Percentiles rank a stretch among this genome's conserved stretches.
Evolutionary conservation across 2,329 filamentous ascomycete species (phyloP).

Genomic region (Aspergillus fischeri): DNA sequence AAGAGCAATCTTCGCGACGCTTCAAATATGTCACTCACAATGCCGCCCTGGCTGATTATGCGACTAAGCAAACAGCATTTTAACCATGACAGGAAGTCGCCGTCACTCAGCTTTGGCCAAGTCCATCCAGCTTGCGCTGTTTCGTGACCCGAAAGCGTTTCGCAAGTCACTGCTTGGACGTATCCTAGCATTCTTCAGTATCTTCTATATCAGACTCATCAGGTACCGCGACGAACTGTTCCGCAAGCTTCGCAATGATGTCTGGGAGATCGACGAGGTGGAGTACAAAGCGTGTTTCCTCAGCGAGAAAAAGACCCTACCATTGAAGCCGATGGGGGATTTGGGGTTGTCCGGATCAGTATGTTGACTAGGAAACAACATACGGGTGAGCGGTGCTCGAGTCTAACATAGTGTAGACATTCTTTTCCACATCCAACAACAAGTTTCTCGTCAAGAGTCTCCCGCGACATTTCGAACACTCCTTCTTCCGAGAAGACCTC

Average conservation of each 20-base stretch:
- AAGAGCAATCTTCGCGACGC: not conserved
- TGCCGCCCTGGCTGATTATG: not conserved
- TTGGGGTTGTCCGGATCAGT: slow-evolving; percentile 70
- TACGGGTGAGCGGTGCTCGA: not conserved
- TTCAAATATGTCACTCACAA: not conserved
- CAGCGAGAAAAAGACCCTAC: slow-evolving; percentile 35
- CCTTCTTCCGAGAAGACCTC: slow-evolving; percentile 65
- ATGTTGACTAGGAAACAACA: slow-evolving; percentile 7
- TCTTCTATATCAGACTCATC: slow-evolving; percentile 48
- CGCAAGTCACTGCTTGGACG: slow-evolving; percentile 37
- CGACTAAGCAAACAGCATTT: not conserved
- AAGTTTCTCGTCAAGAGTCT: slow-evolving; percentile 69
- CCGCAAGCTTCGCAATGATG: slow-evolving; percentile 46
- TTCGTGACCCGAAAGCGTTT: slow-evolving; percentile 24
- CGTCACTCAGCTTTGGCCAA: slow-evolving; percentile 24
- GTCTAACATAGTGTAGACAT: slow-evolving; percentile 47
- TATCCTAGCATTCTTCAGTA: slow-evolving; percentile 52
- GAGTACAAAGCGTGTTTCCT: slow-evolving; percentile 54
- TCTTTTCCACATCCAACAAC: slow-evolving; percentile 64
- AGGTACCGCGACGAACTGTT: slow-evolving; percentile 49
- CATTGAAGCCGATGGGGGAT: slow-evolving; percentile 59
- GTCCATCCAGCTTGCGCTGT: slow-evolving; percentile 29
- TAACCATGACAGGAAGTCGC: slow-evolving; percentile 17
- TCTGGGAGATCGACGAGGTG: slow-evolving; percentile 52
- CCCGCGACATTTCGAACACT: slow-evolving; percentile 64